Evolutionary conservation across 2,329 filamentous ascomycete genomes (phyloP).

Genomic region (Alternaria metachromatica): DNA sequence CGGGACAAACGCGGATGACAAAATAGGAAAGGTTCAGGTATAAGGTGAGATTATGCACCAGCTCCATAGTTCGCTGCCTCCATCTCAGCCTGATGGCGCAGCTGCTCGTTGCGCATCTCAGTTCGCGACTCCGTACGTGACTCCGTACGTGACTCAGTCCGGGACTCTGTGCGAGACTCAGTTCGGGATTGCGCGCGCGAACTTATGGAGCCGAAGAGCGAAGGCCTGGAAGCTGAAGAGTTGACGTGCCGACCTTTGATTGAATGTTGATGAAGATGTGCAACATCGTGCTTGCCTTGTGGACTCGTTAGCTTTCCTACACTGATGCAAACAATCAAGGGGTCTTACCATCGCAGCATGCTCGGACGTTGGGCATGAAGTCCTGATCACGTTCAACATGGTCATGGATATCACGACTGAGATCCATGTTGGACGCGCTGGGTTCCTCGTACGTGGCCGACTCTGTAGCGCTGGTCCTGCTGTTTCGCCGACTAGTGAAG

Average conservation of each 20-base stretch:
- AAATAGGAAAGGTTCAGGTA: constrained; percentile 17
- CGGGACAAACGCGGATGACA: constrained; percentile 4
- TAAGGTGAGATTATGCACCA: constrained; percentile 30
- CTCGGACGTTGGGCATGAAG: constrained; percentile 90
- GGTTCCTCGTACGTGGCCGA: constrained; percentile 58
- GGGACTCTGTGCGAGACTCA: constrained; percentile 26
- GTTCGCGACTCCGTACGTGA: constrained; percentile 27
- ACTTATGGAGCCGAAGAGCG: constrained; percentile 41
- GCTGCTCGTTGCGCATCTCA: constrained; percentile 34
- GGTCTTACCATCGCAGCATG: constrained; percentile 91
- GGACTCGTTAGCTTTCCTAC: constrained; percentile 19
- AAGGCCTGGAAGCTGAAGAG: constrained; percentile 31
- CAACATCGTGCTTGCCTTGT: constrained; percentile 59
- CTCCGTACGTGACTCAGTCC: constrained; percentile 30
- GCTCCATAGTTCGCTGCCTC: constrained; percentile 36
- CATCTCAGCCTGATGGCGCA: constrained; percentile 32
- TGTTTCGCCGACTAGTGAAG: constrained; percentile 55
- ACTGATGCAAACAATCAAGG: constrained; percentile 4
- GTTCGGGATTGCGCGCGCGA: constrained; percentile 43
- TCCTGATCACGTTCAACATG: constrained; percentile 77
- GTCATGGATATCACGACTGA: constrained; percentile 77
- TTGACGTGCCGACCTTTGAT: constrained; percentile 42
- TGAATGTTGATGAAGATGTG: constrained; percentile 48
- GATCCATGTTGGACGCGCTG: constrained; percentile 77
- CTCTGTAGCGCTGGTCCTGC: constrained; percentile 47